Percentiles rank a stretch among this genome's conserved stretches.
Conservation (phyloP, 2,329 filamentous ascomycete genomes). For the Pseudogymnoascus pannorum region DNA sequence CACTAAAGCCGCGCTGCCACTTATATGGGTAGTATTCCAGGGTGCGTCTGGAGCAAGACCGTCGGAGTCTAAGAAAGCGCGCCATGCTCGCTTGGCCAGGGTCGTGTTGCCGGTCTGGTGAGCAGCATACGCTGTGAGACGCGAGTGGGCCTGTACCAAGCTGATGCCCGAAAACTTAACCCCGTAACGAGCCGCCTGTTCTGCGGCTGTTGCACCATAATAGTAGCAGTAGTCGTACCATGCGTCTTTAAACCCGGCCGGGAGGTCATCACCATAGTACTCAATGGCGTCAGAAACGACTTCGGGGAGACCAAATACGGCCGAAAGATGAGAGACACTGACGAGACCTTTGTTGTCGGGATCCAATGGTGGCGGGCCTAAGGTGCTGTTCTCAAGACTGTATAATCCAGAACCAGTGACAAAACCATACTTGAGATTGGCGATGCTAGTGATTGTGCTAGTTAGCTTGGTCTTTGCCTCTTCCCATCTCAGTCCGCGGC, state of each 20-base stretch:
- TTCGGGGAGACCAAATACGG: conserved; percentile 52
- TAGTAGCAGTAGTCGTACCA: conserved; percentile 57
- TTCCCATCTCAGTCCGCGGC: conserved; percentile 45
- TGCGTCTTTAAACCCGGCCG: conserved; percentile 42
- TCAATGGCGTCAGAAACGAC: conserved; percentile 49
- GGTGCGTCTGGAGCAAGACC: conserved; percentile 34
- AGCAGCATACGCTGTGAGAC: conserved; percentile 49
- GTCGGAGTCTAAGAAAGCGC: conserved; percentile 43
- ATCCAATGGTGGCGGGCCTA: conserved; percentile 46
- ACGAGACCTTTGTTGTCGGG: conserved; percentile 34
- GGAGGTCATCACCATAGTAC: conserved; percentile 38
- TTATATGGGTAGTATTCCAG: conserved; percentile 34
- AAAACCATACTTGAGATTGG: conserved; percentile 49
- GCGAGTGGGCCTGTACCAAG: conserved; percentile 50
- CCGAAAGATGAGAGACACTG: conserved; percentile 47
- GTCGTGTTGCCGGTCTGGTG: conserved; percentile 37
- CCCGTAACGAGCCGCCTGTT: conserved; percentile 48
- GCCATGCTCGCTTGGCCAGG: conserved; percentile 45
- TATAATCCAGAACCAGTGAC: conserved; percentile 49
- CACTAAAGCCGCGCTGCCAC: conserved; percentile 37
- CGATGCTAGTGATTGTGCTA: conserved; percentile 43
- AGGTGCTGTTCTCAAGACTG: conserved; percentile 40
- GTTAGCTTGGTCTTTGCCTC: conserved; percentile 44
- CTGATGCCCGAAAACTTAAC: conserved; percentile 39
- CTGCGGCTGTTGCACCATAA: conserved; percentile 41